A percentile compares a stretch with the other conserved stretches of the same genome.
These are phyloP conservation scores for Malus domestica DNA, from an alignment of 306 rosid genomes.

Conservation along the genomic window DNA sequence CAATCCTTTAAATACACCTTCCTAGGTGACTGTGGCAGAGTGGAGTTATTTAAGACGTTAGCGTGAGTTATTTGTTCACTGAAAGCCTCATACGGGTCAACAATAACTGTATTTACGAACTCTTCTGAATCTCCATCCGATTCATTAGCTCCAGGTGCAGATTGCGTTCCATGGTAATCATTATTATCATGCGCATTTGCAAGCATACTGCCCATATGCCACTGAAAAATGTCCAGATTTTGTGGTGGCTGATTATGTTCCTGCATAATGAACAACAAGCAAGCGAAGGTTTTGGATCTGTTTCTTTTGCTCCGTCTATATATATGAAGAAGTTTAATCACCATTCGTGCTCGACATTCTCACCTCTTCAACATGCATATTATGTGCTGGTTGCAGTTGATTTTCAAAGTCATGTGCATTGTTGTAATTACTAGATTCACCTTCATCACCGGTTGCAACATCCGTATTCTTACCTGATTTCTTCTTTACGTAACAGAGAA, in stretches of 20 bases:
- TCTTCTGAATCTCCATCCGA: neutral
- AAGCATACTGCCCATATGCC: neutral
- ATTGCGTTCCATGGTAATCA: neutral
- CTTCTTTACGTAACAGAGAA: slow-evolving; percentile 38
- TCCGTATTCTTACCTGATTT: slow-evolving; percentile 11
- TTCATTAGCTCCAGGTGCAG: no score
- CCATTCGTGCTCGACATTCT: slow-evolving; percentile 14
- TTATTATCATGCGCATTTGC: neutral
- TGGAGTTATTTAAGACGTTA: slow-evolving; percentile 3
- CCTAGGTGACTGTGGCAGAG: neutral
- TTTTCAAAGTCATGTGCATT: slow-evolving; percentile 11
- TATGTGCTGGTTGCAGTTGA: neutral
- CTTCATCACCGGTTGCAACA: slow-evolving; percentile 9
- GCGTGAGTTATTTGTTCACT: neutral
- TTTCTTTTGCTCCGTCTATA: neutral
- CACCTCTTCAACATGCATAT: slow-evolving; percentile 20
- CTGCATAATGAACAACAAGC: slow-evolving; percentile 15
- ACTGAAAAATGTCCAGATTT: neutral
- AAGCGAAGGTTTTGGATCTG: slow-evolving; percentile 1
- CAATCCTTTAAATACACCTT: slow-evolving; percentile 12
- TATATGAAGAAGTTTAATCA: neutral
- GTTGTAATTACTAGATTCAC: slow-evolving; percentile 19
- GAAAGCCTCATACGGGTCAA: neutral
- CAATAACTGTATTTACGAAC: neutral
- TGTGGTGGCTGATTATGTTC: neutral